Percentiles rank a stretch among this genome's conserved stretches.
These are phyloP conservation scores for Leccinum truebloodii DNA, from an alignment of 768 basidiomycete genomes.

Conservation along the genomic window DNA sequence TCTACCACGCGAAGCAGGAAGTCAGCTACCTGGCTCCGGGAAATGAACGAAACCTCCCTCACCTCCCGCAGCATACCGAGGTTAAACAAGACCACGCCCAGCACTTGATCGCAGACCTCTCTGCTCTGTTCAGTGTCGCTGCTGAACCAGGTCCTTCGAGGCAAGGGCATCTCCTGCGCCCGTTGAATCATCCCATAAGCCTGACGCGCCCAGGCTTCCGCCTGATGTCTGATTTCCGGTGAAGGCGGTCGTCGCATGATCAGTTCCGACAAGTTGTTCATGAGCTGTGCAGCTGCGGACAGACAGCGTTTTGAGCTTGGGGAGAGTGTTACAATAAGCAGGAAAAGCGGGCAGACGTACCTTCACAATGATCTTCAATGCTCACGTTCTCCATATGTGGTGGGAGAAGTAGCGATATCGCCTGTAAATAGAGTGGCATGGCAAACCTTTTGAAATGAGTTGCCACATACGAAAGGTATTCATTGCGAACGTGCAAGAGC, in stretches of 20 bases:
- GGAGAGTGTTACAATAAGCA: not conserved
- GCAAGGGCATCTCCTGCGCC: constrained; percentile 20
- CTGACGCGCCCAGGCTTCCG: constrained; percentile 64
- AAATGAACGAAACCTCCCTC: not conserved
- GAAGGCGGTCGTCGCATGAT: constrained; percentile 40
- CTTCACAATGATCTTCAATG: constrained; percentile 59
- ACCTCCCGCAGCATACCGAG: constrained; percentile 55
- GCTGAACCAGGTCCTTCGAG: constrained; percentile 22
- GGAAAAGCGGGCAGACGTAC: constrained; percentile 33
- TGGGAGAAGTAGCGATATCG: constrained; percentile 62
- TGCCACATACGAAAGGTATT: not conserved
- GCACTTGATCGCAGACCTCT: constrained; percentile 52
- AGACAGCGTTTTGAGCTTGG: not conserved
- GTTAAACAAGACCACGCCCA: constrained; percentile 62
- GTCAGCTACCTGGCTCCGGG: not conserved
- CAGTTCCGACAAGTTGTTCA: constrained; percentile 49
- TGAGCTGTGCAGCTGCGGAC: constrained; percentile 44
- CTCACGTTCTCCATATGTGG: constrained; percentile 29
- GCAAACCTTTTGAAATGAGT: constrained; percentile 48
- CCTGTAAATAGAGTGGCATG: constrained; percentile 64
- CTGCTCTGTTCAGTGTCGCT: constrained; percentile 26
- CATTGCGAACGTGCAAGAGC: too few relatives aligned
- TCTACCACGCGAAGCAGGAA: constrained; percentile 21
- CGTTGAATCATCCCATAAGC: constrained; percentile 39
- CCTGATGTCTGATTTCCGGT: constrained; percentile 40